A percentile compares a stretch with the other conserved stretches of the same genome.
phyloP scores from a whole-genome alignment of 129 eudicot species.

The Apium graveolens region DNA sequence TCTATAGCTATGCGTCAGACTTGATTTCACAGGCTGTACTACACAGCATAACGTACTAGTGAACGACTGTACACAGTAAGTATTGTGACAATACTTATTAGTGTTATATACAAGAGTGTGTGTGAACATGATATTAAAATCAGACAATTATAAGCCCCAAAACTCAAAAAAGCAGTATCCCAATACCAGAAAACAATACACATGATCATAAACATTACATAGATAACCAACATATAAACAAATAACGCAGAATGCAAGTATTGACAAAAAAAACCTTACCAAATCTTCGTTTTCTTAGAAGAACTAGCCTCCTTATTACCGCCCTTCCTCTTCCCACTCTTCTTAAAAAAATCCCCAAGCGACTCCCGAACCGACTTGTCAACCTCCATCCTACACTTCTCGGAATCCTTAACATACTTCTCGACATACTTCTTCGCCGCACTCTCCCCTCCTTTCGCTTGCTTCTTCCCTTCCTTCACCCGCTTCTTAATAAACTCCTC shows the following conservation, averaged over 20 bases:
- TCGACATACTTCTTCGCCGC: slow-evolving; percentile 71
- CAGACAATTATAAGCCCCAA: neutral
- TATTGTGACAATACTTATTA: neutral
- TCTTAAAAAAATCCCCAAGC: slow-evolving; percentile 28
- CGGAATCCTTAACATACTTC: slow-evolving; percentile 84
- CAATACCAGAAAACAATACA: neutral
- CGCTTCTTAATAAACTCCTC: slow-evolving; percentile 78
- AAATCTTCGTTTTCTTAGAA: slow-evolving; percentile 62
- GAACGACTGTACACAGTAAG: neutral
- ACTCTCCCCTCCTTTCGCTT: slow-evolving; percentile 38
- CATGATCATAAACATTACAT: neutral
- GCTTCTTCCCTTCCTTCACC: slow-evolving; percentile 39
- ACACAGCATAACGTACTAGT: neutral
- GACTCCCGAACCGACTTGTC: slow-evolving; percentile 86
- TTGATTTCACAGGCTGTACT: neutral
- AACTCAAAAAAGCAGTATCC: neutral
- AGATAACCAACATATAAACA: neutral
- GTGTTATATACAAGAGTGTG: neutral
- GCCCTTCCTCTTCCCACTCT: slow-evolving; percentile 46
- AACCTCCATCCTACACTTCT: slow-evolving; percentile 75
- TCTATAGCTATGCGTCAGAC: neutral
- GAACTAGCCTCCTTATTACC: slow-evolving; percentile 13
- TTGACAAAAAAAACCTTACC: slow-evolving; percentile 26
- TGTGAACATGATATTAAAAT: neutral
- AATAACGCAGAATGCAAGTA: neutral